phyloP scores from a whole-genome alignment of 257 asterid species.

The Haberlea rhodopensis region DNA sequence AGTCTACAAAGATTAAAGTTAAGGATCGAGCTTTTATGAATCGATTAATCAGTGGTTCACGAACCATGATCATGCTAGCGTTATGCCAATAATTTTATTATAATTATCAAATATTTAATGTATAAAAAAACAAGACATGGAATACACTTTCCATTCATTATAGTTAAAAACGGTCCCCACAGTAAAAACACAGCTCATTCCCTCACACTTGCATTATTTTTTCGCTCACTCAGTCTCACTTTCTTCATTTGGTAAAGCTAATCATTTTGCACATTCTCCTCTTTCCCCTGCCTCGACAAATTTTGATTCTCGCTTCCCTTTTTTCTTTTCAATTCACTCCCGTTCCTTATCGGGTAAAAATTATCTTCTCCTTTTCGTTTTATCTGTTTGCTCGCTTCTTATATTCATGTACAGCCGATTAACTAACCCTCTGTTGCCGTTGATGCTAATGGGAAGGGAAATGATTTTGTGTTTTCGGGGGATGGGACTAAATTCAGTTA shows the following conservation, averaged over 20 bases:
- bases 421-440: slow-evolving; percentile 26
- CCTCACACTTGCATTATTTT: background rate
- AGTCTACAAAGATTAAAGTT: too few species aligned
- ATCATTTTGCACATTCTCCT: slow-evolving; percentile 8
- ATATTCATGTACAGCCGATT: slow-evolving; percentile 9
- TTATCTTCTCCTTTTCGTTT: background rate
- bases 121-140: too few species aligned
- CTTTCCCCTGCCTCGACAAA: slow-evolving; percentile 13
- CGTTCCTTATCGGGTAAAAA: slow-evolving; percentile 19
- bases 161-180: too few species aligned
- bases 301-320: slow-evolving; percentile 12
- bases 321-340: background rate
- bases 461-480: slow-evolving; percentile 14
- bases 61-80: too few species aligned
- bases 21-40: too few species aligned
- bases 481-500: background rate
- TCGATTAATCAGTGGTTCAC: too few species aligned
- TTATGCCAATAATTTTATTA: too few species aligned
- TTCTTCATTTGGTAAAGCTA: slow-evolving; percentile 45
- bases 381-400: slow-evolving; percentile 1
- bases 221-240: background rate
- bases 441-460: slow-evolving; percentile 21
- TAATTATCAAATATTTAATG: too few species aligned
- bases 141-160: too few species aligned
- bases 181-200: slow-evolving; percentile 12